Conservation (phyloP, 371 early-diverging fungal species). For the Zopfochytrium polystomum region DNA sequence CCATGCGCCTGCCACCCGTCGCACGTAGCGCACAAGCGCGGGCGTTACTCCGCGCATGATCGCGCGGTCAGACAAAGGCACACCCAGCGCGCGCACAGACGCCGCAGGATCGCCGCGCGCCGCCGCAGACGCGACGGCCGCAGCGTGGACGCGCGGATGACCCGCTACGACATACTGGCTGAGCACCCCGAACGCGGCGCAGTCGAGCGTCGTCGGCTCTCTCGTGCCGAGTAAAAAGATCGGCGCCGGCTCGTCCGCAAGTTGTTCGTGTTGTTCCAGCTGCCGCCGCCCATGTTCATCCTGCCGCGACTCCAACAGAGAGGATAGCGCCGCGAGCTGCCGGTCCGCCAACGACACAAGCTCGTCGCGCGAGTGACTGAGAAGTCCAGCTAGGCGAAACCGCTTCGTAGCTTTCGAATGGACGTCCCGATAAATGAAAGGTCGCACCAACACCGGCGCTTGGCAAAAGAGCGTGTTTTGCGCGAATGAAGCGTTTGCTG, state of each 20-base stretch:
- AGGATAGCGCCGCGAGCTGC: background rate
- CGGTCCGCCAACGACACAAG: background rate
- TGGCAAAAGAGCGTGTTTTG: background rate
- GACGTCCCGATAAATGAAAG: background rate
- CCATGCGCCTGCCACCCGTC: background rate
- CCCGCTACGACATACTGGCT: background rate
- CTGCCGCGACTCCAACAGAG: background rate
- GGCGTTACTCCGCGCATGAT: background rate
- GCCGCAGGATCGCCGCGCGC: no score
- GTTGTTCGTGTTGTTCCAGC: no score
- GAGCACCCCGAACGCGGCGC: slow-evolving; percentile 8
- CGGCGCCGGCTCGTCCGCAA: no score
- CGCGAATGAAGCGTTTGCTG: background rate
- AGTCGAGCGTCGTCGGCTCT: slow-evolving; percentile 8
- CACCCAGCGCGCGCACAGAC: background rate
- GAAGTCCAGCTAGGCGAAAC: background rate
- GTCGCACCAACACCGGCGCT: background rate
- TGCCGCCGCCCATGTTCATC: no score
- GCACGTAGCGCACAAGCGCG: background rate
- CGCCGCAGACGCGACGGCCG: background rate
- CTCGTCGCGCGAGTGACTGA: background rate
- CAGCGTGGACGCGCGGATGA: background rate
- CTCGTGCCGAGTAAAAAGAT: slow-evolving; percentile 11
- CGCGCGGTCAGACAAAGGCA: background rate
- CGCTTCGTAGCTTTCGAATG: background rate